Conservation (phyloP, 2,329 filamentous ascomycete species). For the Laburnicola sp. region DNA sequence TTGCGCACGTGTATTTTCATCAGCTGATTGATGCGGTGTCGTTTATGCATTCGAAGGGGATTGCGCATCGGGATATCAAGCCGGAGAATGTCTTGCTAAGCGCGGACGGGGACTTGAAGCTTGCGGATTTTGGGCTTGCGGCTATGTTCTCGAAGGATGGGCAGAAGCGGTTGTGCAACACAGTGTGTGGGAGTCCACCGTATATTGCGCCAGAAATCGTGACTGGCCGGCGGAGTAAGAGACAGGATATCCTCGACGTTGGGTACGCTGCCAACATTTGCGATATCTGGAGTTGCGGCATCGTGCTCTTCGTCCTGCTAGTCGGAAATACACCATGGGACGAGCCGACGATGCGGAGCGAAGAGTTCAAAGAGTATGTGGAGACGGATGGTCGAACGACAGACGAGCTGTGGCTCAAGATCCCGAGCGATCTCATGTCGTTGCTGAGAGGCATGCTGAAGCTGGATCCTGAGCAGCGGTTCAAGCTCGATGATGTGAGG, state of each 20-base stretch:
- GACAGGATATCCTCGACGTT: conserved; percentile 52
- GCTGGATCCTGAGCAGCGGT: conserved; percentile 72
- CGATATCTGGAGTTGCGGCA: conserved; percentile 96
- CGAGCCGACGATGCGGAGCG: conserved; percentile 80
- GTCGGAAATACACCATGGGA: conserved; percentile 99
- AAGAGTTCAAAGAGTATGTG: conserved; percentile 88
- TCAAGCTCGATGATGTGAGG: conserved; percentile 83
- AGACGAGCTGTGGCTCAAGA: conserved; percentile 81
- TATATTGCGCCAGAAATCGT: conserved; percentile 96
- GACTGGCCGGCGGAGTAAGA: conserved; percentile 52
- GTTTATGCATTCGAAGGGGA: conserved; percentile 95
- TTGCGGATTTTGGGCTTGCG: conserved; percentile 95
- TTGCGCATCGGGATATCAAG: conserved; percentile 75
- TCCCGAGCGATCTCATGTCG: conserved; percentile 75
- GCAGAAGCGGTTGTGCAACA: conserved; percentile 76
- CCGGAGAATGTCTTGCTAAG: conserved; percentile 95
- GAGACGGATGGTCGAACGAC: conserved; percentile 76
- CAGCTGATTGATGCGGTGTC: conserved; percentile 88
- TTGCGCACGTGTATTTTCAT: conserved; percentile 94
- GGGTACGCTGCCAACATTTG: conserved; percentile 78
- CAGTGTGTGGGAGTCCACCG: conserved; percentile 91
- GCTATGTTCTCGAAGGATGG: conserved; percentile 91
- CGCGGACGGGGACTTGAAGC: conserved; percentile 81
- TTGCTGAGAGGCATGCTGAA: conserved; percentile 92
- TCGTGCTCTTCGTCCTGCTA: conserved; percentile 94